These are phyloP conservation scores for Talaromyces verruculosus DNA, from an alignment of 2,329 filamentous ascomycete species.

Conservation along the genomic window DNA sequence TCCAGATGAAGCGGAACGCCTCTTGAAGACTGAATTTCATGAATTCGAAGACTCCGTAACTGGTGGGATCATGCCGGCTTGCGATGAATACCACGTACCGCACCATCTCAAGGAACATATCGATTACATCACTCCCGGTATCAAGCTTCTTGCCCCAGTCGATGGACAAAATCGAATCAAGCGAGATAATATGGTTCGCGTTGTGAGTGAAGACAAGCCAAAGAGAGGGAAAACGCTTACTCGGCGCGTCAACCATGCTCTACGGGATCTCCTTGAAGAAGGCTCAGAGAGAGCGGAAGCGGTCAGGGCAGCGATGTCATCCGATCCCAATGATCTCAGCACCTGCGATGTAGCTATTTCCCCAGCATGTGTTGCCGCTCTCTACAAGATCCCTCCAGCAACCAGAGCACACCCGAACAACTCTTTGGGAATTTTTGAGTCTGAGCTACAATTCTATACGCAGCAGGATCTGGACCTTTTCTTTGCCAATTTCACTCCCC, in stretches of 20 bases:
- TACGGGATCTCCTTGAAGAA: not conserved
- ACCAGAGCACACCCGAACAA: slow-evolving; percentile 48
- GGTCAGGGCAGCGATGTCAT: not conserved
- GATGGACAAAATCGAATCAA: slow-evolving; percentile 27
- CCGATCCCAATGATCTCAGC: slow-evolving; percentile 17
- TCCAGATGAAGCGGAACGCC: slow-evolving; percentile 54
- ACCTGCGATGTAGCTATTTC: slow-evolving; percentile 58
- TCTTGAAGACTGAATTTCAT: slow-evolving; percentile 57
- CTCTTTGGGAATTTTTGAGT: slow-evolving; percentile 54
- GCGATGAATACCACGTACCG: slow-evolving; percentile 53
- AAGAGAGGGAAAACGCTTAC: not conserved
- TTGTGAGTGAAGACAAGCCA: not conserved
- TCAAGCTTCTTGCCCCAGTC: slow-evolving; percentile 45
- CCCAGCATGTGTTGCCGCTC: slow-evolving; percentile 55
- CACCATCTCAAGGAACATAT: slow-evolving; percentile 50
- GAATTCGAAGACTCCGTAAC: slow-evolving; percentile 47
- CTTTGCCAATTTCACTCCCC: slow-evolving; percentile 47
- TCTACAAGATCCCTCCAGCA: slow-evolving; percentile 47
- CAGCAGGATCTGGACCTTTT: slow-evolving; percentile 53
- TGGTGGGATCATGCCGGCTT: slow-evolving; percentile 32
- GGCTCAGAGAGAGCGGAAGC: not conserved
- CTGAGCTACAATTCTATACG: slow-evolving; percentile 54
- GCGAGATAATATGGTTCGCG: slow-evolving; percentile 16
- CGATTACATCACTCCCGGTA: slow-evolving; percentile 59
- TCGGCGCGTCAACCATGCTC: slow-evolving; percentile 18